Base-by-base conservation (phyloP, 352 stramenopile genomes). In the Peronospora belbahrii region DNA sequence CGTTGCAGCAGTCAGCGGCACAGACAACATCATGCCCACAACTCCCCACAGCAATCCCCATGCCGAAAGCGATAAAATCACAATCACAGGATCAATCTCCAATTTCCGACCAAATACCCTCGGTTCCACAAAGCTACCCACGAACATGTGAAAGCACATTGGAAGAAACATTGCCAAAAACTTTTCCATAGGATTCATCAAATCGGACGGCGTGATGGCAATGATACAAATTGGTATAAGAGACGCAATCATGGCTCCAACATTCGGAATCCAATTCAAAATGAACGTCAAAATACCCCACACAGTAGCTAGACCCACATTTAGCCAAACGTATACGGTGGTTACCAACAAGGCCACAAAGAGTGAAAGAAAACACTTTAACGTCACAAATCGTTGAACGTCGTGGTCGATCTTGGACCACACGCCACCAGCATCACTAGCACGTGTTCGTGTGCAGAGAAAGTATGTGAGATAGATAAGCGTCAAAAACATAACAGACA, bases 131-230 rank as follows among this genome's bases (percentile, higher is more conserved):
- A 94, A 94, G 53, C 91, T 94, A 25, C 82, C 82, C 11, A 91
- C 78, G 50, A 94, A 91, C 73, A 87, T 86, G 70, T 94, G 82
- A 53, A 94, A 91, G 47, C 70, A 88, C 77, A 89, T 91, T 6
- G 82, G 82, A 42, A 94, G 52, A 22, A 72, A 54, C 56, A 94
- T 86, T 5, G 82, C 82, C 17, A 94, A 41, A 54, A 94, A 88
- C 60, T 94, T 94, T 48, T 94, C 79, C 79, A 94, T 91, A 13
- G 79, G 76, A 52, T 85, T 91, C 82, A 94, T 94, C 18, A 94
- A 37, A 22, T 87, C 62, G 15, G 65, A 67, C 10, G 82, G 82
- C 17, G 82, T 91, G 59, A 94, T 94, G 4, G 76, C 74, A 42
- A 94, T 94, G 62, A 94, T 94, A 50, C 71, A 82, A 33, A 94